These are phyloP conservation scores for Jackrogersella multiformis DNA, from an alignment of 495 filamentous ascomycete species.

Conservation along the genomic window DNA sequence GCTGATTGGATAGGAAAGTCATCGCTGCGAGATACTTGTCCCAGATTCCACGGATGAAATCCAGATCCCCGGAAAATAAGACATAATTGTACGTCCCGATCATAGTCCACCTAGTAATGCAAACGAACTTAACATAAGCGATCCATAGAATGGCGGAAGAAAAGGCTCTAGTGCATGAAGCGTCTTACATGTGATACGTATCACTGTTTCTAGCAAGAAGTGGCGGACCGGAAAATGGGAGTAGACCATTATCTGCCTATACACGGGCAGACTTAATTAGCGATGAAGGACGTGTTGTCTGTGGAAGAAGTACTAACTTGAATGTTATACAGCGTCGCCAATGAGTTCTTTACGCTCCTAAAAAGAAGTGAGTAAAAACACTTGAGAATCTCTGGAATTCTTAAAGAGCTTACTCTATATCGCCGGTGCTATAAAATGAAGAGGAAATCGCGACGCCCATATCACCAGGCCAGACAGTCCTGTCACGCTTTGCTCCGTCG, in stretches of 20 bases:
- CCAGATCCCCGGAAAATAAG: slow-evolving; percentile 64
- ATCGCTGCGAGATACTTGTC: slow-evolving; percentile 62
- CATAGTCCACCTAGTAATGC: slow-evolving; percentile 57
- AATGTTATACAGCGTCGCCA: slow-evolving; percentile 68
- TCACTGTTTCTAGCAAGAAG: slow-evolving; percentile 65
- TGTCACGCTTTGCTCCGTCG: slow-evolving; percentile 67
- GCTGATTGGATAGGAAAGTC: slow-evolving; percentile 62
- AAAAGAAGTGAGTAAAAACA: slow-evolving; percentile 7
- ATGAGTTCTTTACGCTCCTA: slow-evolving; percentile 66
- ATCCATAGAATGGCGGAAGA: background rate
- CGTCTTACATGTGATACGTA: slow-evolving; percentile 68
- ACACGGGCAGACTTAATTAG: slow-evolving; percentile 35
- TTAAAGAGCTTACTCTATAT: slow-evolving; percentile 53
- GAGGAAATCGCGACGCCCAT: slow-evolving; percentile 69
- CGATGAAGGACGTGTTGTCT: background rate
- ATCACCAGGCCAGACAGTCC: slow-evolving; percentile 67
- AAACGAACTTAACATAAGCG: background rate
- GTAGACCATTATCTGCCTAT: slow-evolving; percentile 37
- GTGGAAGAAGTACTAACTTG: slow-evolving; percentile 51
- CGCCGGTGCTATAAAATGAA: slow-evolving; percentile 66
- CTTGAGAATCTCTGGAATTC: background rate
- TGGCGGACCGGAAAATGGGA: slow-evolving; percentile 65
- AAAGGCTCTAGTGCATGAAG: background rate
- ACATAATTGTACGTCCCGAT: slow-evolving; percentile 71
- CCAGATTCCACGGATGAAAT: slow-evolving; percentile 62